Evolutionary conservation across 768 basidiomycete genomes (phyloP).

Genomic region (Trametes gibbosa): DNA sequence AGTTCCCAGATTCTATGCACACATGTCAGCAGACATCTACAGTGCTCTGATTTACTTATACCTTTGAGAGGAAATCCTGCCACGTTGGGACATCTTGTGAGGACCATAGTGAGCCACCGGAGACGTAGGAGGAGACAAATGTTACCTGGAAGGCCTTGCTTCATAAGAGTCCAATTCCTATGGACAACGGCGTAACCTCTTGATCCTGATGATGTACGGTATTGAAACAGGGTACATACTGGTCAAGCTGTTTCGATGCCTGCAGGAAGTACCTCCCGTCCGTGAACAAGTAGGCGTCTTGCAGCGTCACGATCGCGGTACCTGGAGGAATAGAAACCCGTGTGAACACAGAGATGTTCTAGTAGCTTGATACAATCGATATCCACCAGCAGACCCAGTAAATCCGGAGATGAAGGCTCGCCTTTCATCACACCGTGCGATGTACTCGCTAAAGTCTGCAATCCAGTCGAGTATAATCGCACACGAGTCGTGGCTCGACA

Average conservation of each 20-base stretch:
- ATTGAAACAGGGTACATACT: constrained; percentile 42
- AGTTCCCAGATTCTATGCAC: constrained; percentile 53
- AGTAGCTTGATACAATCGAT: background rate
- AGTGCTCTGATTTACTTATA: constrained; percentile 17
- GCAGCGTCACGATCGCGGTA: constrained; percentile 69
- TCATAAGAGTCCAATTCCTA: constrained; percentile 93
- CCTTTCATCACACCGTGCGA: constrained; percentile 78
- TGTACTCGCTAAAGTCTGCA: constrained; percentile 88
- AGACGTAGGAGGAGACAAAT: constrained; percentile 11
- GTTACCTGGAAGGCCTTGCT: constrained; percentile 78
- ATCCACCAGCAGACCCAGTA: constrained; percentile 85
- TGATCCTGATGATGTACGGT: background rate
- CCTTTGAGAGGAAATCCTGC: constrained; percentile 84
- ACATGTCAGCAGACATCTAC: too few relatives aligned
- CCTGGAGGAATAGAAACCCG: constrained; percentile 26
- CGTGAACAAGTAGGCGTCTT: constrained; percentile 82
- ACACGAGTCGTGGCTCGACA: background rate
- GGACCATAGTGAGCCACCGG: constrained; percentile 4
- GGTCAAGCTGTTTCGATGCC: constrained; percentile 84
- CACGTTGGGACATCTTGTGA: constrained; percentile 78
- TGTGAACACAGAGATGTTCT: background rate
- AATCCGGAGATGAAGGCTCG: constrained; percentile 92
- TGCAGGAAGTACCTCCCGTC: constrained; percentile 96
- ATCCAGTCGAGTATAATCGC: background rate
- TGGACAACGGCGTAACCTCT: background rate